A percentile compares a stretch with the other conserved stretches of the same genome.
Evolutionary conservation across 169 alveolate species (phyloP).

Genomic region (Eimeria falciformis): DNA sequence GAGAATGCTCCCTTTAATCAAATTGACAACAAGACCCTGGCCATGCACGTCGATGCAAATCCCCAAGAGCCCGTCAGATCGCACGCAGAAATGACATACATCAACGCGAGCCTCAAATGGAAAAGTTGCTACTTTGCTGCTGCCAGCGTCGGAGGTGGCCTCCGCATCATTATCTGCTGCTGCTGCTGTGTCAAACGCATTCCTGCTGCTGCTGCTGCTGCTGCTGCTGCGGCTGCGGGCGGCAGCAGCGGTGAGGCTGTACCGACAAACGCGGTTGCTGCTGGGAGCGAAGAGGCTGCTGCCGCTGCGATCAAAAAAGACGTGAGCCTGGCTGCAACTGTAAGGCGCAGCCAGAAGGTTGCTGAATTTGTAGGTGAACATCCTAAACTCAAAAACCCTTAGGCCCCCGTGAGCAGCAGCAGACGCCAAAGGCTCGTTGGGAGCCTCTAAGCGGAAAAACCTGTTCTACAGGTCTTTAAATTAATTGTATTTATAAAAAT

Average conservation of each 20-base stretch:
- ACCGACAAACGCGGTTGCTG: slow-evolving; percentile 69
- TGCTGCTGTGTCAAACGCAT: background rate
- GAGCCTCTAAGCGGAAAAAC: too few relatives aligned
- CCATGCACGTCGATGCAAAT: slow-evolving; percentile 68
- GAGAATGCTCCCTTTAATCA: slow-evolving; percentile 45
- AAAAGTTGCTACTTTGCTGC: slow-evolving; percentile 50
- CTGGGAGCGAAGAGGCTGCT: slow-evolving; percentile 61
- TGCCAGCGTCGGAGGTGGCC: background rate
- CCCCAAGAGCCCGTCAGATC: slow-evolving; percentile 61
- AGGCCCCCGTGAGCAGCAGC: background rate
- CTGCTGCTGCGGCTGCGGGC: background rate
- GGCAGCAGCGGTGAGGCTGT: slow-evolving; percentile 55
- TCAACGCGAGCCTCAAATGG: slow-evolving; percentile 66
- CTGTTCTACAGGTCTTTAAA: too few relatives aligned
- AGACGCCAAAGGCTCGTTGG: too few relatives aligned
- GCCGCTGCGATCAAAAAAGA: slow-evolving; percentile 63
- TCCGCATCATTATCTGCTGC: background rate
- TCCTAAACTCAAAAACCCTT: background rate
- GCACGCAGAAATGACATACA: slow-evolving; percentile 22
- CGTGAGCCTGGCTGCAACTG: slow-evolving; percentile 73
- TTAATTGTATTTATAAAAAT: background rate
- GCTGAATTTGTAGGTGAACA: slow-evolving; percentile 78
- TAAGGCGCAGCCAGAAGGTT: slow-evolving; percentile 80
- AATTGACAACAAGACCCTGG: slow-evolving; percentile 53
- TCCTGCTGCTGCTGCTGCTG: background rate